Base-by-base conservation (phyloP, 2,329 filamentous ascomycete species). In the Calonectria pteridis region DNA sequence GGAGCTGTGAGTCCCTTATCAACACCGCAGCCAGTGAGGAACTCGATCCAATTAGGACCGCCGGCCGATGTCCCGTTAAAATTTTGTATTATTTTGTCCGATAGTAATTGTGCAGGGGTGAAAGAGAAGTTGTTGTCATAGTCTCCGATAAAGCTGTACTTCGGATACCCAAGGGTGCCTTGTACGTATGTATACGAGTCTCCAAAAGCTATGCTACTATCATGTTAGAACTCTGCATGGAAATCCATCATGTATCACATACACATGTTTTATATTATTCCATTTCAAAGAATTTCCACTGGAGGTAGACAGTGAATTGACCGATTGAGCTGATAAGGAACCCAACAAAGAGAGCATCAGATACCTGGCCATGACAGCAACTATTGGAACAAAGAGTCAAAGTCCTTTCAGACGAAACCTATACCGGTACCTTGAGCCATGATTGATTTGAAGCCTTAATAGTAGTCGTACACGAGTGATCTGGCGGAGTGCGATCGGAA, bases 151-250 rank as follows among this genome's bases (percentile, higher is more conserved):
- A 72, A 74, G 51, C 73, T 72, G 28, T 69, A 72, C 11, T 64
- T 67, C 43, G 69, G 73, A 28, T 74, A 66, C 10, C 73, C 65
- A 18, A 13, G 40, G 7, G 69, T 72, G 5, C 73, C 73, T n/a
- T 74, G 69, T 2, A 69, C 51, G 7, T 28, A 74, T 28, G 73
- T 74, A 43, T 71, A 74, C 16, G 72, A 74, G 49, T 74, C 73
- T 6, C 73, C 73, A 13, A 74, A 74, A 1, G 69, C 55, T 18
- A 75, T 43, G 11, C 67, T 75, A 20, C 3, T 1, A 9, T 35
- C 3, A 2, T 50, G 64, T 67, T 16, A 67, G 66, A 59, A 28
- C 23, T 20, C n/a, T 18, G 2, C 29, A 49, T 10, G 28, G 20
- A 23, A 6, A 14, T 2, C 1, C 37, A n/a, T n/a, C 11, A 10